Conservation (phyloP, 257 asterid genomes). For the Agastache rugosa region DNA sequence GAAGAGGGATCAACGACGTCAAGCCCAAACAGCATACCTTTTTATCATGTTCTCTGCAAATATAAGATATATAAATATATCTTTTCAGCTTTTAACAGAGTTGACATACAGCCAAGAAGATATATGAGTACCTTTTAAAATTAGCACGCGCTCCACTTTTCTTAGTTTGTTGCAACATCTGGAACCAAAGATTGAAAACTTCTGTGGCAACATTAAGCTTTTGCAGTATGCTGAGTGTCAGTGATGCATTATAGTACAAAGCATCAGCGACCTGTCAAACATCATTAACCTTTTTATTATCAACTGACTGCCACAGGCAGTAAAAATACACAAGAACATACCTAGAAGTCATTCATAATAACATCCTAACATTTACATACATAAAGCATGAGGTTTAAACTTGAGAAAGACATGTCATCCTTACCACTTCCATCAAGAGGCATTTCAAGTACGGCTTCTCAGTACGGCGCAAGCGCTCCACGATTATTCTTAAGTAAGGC, state of each 20-base stretch:
- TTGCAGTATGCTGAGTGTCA: conserved; percentile 79
- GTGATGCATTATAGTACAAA: conserved; percentile 80
- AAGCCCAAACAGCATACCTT: conserved; percentile 97
- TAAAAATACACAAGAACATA: conserved; percentile 16
- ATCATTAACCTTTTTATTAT: conserved; percentile 26
- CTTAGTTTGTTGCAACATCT: conserved; percentile 88
- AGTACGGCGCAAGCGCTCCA: conserved; percentile 84
- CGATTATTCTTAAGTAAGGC: conserved; percentile 75
- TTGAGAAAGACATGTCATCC: not conserved
- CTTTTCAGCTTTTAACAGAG: not conserved
- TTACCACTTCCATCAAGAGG: conserved; percentile 93
- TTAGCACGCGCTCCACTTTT: conserved; percentile 77
- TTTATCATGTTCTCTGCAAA: conserved; percentile 93
- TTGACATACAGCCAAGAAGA: conserved; percentile 17
- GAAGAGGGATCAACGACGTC: conserved; percentile 92
- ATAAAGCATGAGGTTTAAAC: not conserved
- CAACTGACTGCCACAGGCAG: conserved; percentile 20
- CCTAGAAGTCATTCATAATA: not conserved
- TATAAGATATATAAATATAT: conserved; percentile 24
- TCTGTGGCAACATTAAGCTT: conserved; percentile 89
- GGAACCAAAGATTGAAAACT: conserved; percentile 95
- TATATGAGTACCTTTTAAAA: conserved; percentile 70
- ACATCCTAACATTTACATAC: not conserved
- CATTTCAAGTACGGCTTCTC: conserved; percentile 80
- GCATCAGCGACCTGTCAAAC: conserved; percentile 88